phyloP scores from a whole-genome alignment of 495 filamentous ascomycete genomes.

The Aspergillus sparsus region DNA sequence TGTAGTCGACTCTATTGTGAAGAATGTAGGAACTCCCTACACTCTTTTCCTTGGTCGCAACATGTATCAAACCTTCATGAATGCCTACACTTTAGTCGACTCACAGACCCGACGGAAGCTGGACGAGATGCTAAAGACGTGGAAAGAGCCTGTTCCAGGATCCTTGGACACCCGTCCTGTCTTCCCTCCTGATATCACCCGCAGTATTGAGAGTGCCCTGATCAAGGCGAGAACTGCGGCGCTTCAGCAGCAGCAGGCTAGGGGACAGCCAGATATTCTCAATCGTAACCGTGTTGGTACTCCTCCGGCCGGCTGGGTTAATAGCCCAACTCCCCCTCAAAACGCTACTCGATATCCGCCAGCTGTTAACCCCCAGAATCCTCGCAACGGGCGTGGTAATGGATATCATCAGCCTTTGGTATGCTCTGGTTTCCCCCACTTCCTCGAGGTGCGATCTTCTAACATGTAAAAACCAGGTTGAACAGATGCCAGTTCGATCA shows the following conservation, averaged over 20 bases:
- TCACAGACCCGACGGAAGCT: constrained; percentile 77
- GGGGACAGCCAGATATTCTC: constrained; percentile 63
- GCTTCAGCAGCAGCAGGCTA: constrained; percentile 68
- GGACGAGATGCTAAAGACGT: constrained; percentile 96
- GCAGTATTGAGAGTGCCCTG: constrained; percentile 89
- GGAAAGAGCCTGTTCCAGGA: constrained; percentile 94
- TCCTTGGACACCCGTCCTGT: constrained; percentile 86
- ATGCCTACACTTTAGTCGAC: constrained; percentile 88
- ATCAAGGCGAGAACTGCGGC: constrained; percentile 82
- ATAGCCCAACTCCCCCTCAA: constrained; percentile 71
- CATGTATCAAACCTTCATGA: constrained; percentile 93
- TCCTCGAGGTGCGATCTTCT: constrained; percentile 16
- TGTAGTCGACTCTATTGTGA: constrained; percentile 95
- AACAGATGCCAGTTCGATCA: constrained; percentile 26
- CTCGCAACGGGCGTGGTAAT: constrained; percentile 41
- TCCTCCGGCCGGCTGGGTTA: constrained; percentile 54
- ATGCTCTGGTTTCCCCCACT: constrained; percentile 12
- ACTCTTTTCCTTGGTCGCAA: constrained; percentile 90
- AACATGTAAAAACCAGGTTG: constrained; percentile 24
- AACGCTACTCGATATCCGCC: constrained; percentile 42
- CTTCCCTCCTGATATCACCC: constrained; percentile 79
- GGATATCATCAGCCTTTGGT: constrained; percentile 35
- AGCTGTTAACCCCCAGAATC: constrained; percentile 26
- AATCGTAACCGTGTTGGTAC: constrained; percentile 56
- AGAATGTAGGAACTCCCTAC: constrained; percentile 98